Conservation (phyloP, 495 filamentous ascomycete genomes). For the Ascobolus immersus region DNA sequence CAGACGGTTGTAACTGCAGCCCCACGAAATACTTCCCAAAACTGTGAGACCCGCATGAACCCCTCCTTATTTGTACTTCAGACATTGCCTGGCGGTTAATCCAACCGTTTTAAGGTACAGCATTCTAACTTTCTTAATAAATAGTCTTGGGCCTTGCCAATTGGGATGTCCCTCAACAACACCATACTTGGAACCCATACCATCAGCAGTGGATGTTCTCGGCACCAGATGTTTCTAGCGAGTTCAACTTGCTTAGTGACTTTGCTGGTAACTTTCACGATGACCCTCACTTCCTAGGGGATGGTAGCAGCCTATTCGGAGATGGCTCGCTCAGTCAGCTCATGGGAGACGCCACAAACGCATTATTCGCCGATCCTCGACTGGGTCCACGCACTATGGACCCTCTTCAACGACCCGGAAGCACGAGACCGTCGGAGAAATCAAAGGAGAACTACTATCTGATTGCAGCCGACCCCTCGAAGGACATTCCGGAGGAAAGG, state of each 20-base stretch:
- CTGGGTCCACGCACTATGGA: too few relatives aligned
- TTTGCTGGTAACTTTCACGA: conserved; percentile 76
- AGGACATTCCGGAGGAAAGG: conserved; percentile 71
- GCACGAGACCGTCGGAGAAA: conserved; percentile 44
- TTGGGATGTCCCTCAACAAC: conserved; percentile 27
- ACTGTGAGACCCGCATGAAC: too few relatives aligned
- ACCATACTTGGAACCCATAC: conserved; percentile 22
- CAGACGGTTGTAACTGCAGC: conserved; percentile 46
- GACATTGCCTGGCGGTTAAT: neutral
- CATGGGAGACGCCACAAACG: too few relatives aligned
- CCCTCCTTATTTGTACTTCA: neutral
- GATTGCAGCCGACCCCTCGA: conserved; percentile 85
- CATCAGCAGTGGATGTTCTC: conserved; percentile 92
- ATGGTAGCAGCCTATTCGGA: too few relatives aligned
- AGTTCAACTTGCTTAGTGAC: conserved; percentile 88
- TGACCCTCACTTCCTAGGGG: conserved; percentile 24
- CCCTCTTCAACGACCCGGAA: conserved; percentile 22
- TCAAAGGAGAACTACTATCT: conserved; percentile 80
- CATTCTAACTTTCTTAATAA: neutral
- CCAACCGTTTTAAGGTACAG: neutral
- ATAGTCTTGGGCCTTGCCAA: conserved; percentile 40
- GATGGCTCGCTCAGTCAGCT: too few relatives aligned
- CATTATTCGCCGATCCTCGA: too few relatives aligned
- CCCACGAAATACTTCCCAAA: conserved; percentile 7
- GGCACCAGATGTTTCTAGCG: conserved; percentile 74